phyloP scores from a whole-genome alignment of 768 basidiomycete genomes.

The Kwoniella botswanensis region DNA sequence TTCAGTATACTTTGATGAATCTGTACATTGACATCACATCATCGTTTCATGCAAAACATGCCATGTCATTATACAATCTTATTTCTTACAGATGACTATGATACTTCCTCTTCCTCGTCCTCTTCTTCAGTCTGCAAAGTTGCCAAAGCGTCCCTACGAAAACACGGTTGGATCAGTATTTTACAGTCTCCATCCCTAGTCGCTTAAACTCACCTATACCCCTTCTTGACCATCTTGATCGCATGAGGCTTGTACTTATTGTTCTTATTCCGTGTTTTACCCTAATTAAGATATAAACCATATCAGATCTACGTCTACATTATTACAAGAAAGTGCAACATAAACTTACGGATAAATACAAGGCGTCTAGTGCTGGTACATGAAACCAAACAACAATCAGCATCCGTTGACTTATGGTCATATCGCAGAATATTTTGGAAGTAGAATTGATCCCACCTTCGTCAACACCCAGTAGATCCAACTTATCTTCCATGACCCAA shows the following conservation, averaged over 20 bases:
- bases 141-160: constrained; percentile 1
- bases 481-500: constrained; percentile 66
- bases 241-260: constrained; percentile 65
- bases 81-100: not conserved
- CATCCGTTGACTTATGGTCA: not conserved
- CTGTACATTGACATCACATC: no score
- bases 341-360: constrained; percentile 64
- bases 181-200: not conserved
- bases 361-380: constrained; percentile 67
- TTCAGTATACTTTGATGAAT: no score
- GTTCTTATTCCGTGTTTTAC: constrained; percentile 61
- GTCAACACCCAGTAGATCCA: constrained; percentile 74
- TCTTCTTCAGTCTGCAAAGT: constrained; percentile 7
- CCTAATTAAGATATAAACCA: constrained; percentile 22
- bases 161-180: not conserved
- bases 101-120: not conserved
- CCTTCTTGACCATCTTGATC: constrained; percentile 66
- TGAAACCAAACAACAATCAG: not conserved
- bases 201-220: constrained; percentile 65
- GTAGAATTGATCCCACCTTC: constrained; percentile 60
- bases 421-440: no score
- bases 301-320: not conserved
- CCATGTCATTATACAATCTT: not conserved
- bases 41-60: not conserved
- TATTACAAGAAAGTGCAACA: not conserved